phyloP scores from a whole-genome alignment of 2,329 filamentous ascomycete species.

The Stachybotrys chartarum region DNA sequence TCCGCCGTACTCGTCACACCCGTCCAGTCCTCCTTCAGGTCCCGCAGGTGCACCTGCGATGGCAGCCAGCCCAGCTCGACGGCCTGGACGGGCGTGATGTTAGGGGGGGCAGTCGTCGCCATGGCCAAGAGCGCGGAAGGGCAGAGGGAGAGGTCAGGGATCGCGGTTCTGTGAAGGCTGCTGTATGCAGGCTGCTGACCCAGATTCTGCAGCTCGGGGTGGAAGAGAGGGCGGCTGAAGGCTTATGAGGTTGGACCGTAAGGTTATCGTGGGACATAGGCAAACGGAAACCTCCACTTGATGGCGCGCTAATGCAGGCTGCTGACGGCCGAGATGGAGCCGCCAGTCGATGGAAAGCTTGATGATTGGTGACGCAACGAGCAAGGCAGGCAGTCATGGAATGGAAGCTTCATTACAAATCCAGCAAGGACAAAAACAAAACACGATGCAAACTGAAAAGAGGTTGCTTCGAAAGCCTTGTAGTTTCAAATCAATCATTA shows the following conservation, averaged over 20 bases:
- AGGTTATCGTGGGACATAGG: neutral
- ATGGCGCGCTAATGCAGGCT: neutral
- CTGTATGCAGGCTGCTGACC: neutral
- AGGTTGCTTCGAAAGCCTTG: too few relatives aligned
- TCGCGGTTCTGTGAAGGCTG: neutral
- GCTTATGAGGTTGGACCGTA: neutral
- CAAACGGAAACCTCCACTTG: too few relatives aligned
- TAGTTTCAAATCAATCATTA: too few relatives aligned
- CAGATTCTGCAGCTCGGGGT: neutral
- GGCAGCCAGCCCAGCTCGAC: neutral
- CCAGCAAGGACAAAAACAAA: too few relatives aligned
- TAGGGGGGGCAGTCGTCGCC: neutral
- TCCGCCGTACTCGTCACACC: constrained; percentile 18
- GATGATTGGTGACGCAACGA: too few relatives aligned
- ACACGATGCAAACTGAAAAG: too few relatives aligned
- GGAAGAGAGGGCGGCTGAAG: neutral
- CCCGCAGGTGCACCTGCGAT: neutral
- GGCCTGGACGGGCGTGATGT: neutral
- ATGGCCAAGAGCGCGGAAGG: neutral
- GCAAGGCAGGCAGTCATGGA: too few relatives aligned
- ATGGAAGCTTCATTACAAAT: too few relatives aligned
- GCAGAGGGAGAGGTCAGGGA: neutral
- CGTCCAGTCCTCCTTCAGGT: constrained; percentile 22
- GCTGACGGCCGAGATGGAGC: neutral
- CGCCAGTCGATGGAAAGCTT: neutral